phyloP scores from a whole-genome alignment of 352 stramenopile genomes.

The Pythium myriotylum region DNA sequence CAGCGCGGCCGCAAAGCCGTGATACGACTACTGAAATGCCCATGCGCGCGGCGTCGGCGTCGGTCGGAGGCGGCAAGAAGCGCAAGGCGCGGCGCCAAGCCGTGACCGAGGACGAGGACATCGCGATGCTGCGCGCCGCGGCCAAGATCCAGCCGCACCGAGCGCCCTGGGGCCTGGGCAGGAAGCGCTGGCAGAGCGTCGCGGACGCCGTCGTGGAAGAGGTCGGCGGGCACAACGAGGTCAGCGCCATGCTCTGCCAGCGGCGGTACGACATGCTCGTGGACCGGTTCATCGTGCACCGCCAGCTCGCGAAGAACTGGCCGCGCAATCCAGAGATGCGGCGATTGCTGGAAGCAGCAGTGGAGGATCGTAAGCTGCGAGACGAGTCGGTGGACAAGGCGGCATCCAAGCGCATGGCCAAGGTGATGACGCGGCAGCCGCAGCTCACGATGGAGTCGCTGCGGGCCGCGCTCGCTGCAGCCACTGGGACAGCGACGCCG shows the following conservation, averaged over 20 bases:
- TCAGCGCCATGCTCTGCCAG: conserved; percentile 8
- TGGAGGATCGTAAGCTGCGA: conserved; percentile 5
- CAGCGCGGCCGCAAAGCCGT: too few species aligned
- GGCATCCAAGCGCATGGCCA: neutral
- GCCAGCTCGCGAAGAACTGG: neutral
- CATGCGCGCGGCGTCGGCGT: too few species aligned
- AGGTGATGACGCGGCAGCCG: neutral
- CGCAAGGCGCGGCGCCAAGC: conserved; percentile 8
- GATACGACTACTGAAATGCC: too few species aligned
- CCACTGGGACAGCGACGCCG: neutral
- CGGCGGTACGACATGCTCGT: conserved; percentile 20
- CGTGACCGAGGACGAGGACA: conserved; percentile 13
- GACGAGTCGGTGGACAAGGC: neutral
- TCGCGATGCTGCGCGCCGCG: conserved; percentile 20
- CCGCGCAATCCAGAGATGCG: conserved; percentile 5
- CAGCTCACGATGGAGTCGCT: neutral
- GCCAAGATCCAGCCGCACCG: conserved; percentile 1
- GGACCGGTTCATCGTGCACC: conserved; percentile 3
- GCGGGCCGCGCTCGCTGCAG: neutral
- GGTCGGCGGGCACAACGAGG: neutral
- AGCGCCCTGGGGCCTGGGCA: neutral
- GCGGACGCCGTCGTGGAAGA: conserved; percentile 4
- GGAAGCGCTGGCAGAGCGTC: conserved; percentile 14
- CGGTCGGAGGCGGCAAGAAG: neutral
- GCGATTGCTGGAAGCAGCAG: conserved; percentile 1